Evolutionary conservation across 352 stramenopile genomes (phyloP), one percentile per base, ranked within the genome.

Genomic region (Globisporangium cederbergense): DNA sequence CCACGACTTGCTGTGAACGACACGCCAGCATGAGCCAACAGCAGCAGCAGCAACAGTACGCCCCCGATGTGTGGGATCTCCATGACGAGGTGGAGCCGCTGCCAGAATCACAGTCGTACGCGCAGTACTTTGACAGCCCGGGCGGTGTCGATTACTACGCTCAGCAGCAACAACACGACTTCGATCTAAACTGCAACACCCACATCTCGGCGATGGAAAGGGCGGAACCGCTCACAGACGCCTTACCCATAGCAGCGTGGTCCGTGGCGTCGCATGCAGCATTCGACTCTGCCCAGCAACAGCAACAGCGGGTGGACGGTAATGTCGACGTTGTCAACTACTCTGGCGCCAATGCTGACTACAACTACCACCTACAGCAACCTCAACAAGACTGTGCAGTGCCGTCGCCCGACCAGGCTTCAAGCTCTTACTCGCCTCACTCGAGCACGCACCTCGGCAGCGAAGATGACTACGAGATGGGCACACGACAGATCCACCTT

Each of bases 381-480:
- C 13, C n/a, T n/a, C 40, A 46, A 8, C 40, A n/a, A 46, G 40
- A 46, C 40, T 14, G 2, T 8, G 13, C 7, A 14, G 50, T 34
- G 3, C 28, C 16, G 28, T 56, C 50, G 7, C 28, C 50, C 50
- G 50, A 3, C 2, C 50, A 56, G 6, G 40, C 50, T 16, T 56
- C 50, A 4, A 56, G 50, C 50, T 3, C 50, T 8, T 56, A 56
- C 25, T 56, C 50, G 2, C 9, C 50, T 8, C 40, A 56, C 14
- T 56, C 28, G 50, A 56, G 50, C 50, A 34, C 53, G 34, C 53
- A 59, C 20, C 55, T 16, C 38, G 42, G 10, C 32, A 61, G 55
- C 25, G 55, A 61, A 42, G 55, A 61, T 8, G 55, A 61, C 13
- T 20, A 61, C 36, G 32, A 60, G 11, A 20, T n/a, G 5, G 28